Conservation (phyloP, 2,329 filamentous ascomycete species). For the Lecanosticta acicola region DNA sequence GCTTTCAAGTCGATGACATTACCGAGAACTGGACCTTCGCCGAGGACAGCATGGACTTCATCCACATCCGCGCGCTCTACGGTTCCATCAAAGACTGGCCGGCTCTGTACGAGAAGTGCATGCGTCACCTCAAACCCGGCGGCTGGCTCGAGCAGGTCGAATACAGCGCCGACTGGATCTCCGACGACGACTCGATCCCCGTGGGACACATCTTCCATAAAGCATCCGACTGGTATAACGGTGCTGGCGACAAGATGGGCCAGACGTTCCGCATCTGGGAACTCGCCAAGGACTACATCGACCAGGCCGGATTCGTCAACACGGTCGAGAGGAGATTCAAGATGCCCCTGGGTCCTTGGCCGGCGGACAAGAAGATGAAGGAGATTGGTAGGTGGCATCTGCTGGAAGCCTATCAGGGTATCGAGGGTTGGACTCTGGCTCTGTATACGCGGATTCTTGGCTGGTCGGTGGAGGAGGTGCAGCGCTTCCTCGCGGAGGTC, state of each 20-base stretch:
- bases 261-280: conserved; percentile 8
- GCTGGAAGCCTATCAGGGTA: conserved; percentile 35
- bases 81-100: conserved; percentile 38
- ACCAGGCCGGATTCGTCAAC: conserved; percentile 6
- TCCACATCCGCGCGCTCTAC: conserved; percentile 37
- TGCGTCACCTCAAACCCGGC: conserved; percentile 36
- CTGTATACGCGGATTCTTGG: conserved; percentile 34
- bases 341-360: conserved; percentile 39
- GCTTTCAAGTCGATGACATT: conserved; percentile 42
- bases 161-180: conserved; percentile 5
- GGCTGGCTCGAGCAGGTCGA: conserved; percentile 41
- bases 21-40: conserved; percentile 37
- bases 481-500: conserved; percentile 39
- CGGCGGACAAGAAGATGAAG: conserved; percentile 33
- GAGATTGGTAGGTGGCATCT: conserved; percentile 34
- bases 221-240: conserved; percentile 1
- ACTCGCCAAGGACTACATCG: conserved; percentile 5
- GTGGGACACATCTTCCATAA: conserved; percentile 23
- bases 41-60: conserved; percentile 35
- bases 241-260: conserved; percentile 7
- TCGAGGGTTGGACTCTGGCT: conserved; percentile 38
- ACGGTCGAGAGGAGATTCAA: conserved; percentile 34
- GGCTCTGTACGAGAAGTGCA: conserved; percentile 33
- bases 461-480: conserved; percentile 39
- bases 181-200: conserved; percentile 31